phyloP scores from a whole-genome alignment of 2,329 filamentous ascomycete genomes.

The Metarhizium guizhouense region DNA sequence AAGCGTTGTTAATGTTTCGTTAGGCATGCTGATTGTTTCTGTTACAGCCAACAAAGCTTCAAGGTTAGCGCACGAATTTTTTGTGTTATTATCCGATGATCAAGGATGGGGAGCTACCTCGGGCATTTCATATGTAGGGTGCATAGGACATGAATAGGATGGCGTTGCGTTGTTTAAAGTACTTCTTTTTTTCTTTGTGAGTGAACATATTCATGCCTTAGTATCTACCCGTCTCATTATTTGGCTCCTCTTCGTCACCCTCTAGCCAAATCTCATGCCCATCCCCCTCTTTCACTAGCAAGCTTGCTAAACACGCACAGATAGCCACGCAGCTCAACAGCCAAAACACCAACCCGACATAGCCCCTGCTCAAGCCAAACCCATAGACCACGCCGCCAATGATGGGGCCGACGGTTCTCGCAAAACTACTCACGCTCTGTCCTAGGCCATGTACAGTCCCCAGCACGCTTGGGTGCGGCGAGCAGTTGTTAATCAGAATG shows the following conservation, averaged over 20 bases:
- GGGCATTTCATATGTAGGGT: not conserved
- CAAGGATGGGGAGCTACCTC: not conserved
- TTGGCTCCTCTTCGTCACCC: constrained; percentile 37
- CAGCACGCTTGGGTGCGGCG: constrained; percentile 37
- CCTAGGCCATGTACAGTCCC: constrained; percentile 41
- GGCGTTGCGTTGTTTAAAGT: not conserved
- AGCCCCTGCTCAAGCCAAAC: constrained; percentile 42
- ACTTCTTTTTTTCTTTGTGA: not conserved
- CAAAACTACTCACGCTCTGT: constrained; percentile 50
- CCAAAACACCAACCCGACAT: constrained; percentile 44
- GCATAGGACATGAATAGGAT: not conserved
- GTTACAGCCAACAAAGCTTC: not conserved
- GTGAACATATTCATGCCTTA: not conserved
- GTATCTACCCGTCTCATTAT: not conserved
- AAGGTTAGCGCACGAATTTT: not conserved
- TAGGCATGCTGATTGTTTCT: not conserved
- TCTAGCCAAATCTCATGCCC: constrained; percentile 58
- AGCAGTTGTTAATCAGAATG: constrained; percentile 39
- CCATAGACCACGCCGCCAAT: constrained; percentile 54
- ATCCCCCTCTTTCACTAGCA: constrained; percentile 50
- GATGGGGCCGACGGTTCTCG: constrained; percentile 51
- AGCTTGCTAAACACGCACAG: constrained; percentile 39
- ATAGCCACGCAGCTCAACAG: constrained; percentile 39
- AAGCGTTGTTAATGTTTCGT: not conserved
- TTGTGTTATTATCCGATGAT: not conserved